These are phyloP conservation scores for Cryptococcus maquisensis DNA, from an alignment of 1,284 basidiomycete species.

Conservation along the genomic window DNA sequence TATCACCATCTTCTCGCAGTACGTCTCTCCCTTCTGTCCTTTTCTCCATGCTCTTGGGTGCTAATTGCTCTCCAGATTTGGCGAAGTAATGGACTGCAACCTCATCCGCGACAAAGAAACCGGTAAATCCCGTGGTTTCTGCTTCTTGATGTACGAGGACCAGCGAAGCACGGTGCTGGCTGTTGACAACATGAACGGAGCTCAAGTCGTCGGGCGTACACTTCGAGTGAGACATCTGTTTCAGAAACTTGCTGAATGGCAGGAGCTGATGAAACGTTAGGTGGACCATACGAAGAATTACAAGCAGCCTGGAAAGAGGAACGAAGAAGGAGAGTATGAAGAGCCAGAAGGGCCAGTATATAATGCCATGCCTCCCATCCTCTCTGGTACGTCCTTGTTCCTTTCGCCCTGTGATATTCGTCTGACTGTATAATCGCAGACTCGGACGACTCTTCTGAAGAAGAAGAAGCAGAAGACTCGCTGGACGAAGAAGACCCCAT, in stretches of 20 bases:
- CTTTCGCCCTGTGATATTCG: neutral
- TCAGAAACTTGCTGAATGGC: neutral
- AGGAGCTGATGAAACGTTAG: constrained; percentile 12
- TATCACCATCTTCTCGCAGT: constrained; percentile 97
- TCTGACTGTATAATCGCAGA: constrained; percentile 7
- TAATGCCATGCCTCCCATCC: constrained; percentile 72
- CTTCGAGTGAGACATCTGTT: constrained; percentile 59
- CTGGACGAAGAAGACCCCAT: constrained; percentile 97
- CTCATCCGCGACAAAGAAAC: constrained; percentile 88
- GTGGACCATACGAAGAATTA: constrained; percentile 93
- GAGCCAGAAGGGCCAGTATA: constrained; percentile 78
- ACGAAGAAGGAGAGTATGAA: constrained; percentile 81
- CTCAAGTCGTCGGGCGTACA: constrained; percentile 77
- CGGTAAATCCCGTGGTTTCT: constrained; percentile 85
- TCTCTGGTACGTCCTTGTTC: constrained; percentile 57
- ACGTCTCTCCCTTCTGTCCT: constrained; percentile 40
- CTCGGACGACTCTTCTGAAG: constrained; percentile 60
- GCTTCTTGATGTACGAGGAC: constrained; percentile 98
- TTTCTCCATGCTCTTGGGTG: neutral
- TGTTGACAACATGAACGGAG: constrained; percentile 97
- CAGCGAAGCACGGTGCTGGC: constrained; percentile 93
- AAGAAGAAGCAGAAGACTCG: constrained; percentile 56
- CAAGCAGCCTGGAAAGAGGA: constrained; percentile 75
- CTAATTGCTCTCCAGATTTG: constrained; percentile 61
- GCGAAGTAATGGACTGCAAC: constrained; percentile 91